Evolutionary conservation across 352 stramenopile species (phyloP), one percentile per base, ranked within the genome.

Genomic region (Phytopythium kandeliae): DNA sequence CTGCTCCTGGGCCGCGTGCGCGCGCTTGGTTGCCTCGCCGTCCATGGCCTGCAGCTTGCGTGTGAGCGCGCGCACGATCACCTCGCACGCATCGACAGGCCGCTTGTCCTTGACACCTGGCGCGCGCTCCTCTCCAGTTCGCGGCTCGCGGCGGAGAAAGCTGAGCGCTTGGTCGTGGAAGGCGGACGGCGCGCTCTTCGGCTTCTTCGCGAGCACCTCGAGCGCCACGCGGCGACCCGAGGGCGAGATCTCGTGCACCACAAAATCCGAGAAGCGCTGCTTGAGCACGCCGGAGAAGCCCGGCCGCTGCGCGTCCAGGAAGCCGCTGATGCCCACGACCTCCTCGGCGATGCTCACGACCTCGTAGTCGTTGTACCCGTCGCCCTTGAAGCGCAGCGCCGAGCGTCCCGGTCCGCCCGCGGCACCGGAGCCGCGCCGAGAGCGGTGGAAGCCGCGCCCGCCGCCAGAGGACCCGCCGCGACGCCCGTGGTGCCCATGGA

Each of bases 221-320:
- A 84, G 60, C 54, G 48, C 47, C n/a, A 84, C 68, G 3, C 55
- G 65, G 55, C 65, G 38, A 4, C 59, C 54, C 1, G 44, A 58
- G 22, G 25, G 40, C 4, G 58, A 33, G 24, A 94, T 53, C 57
- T 96, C 85, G 45, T 86, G 81, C 44, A 96, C 85, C 46, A 95
- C 60, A 59, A 92, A 95, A 51, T 96, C 85, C 25, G 74, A 86
- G 62, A 76, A 95, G 19, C 84, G 71, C 61, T 92, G 77, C 68
- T 95, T 94, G 21, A 94, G 51, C 48, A 86, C 58, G 11, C 83
- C 82, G 16, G 65, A 57, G 54, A 94, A 92, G 28, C 83, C 78
- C 1, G 38, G 33, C 31, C 74, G 63, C 9, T 41, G 24, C 3
- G 57, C 28, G 22, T 37, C 53, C 10, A 83, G 63, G 55, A 84